Conservation (phyloP, 2,329 filamentous ascomycete species). For the Xylaria sp. region DNA sequence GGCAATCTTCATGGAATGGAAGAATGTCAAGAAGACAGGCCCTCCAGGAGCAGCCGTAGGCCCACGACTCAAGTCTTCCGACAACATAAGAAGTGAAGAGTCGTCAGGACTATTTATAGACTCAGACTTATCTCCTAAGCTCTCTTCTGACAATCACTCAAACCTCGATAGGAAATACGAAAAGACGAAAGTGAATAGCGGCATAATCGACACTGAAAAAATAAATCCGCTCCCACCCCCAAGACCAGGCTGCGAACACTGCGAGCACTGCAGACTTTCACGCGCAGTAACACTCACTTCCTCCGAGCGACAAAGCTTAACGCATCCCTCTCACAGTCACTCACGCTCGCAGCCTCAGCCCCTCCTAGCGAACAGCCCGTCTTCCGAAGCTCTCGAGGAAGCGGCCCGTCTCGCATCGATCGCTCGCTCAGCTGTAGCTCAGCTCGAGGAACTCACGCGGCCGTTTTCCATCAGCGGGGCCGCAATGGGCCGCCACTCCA, state of each 20-base stretch:
- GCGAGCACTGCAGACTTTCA: slow-evolving; percentile 42
- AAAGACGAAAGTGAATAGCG: slow-evolving; percentile 13
- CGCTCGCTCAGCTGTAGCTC: slow-evolving; percentile 39
- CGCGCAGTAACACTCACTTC: slow-evolving; percentile 26
- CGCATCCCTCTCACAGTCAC: background rate
- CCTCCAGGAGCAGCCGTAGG: slow-evolving; percentile 23
- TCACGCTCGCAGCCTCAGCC: slow-evolving; percentile 7
- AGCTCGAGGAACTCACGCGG: slow-evolving; percentile 41
- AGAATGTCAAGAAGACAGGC: slow-evolving; percentile 62
- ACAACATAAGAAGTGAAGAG: slow-evolving; percentile 19
- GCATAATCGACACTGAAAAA: slow-evolving; percentile 11
- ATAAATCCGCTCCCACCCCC: background rate
- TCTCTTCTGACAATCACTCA: slow-evolving; percentile 18
- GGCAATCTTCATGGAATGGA: slow-evolving; percentile 67
- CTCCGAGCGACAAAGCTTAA: slow-evolving; percentile 25
- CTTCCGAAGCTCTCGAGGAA: slow-evolving; percentile 37
- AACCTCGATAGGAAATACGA: slow-evolving; percentile 26
- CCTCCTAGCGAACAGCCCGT: slow-evolving; percentile 15
- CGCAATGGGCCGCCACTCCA: slow-evolving; percentile 12
- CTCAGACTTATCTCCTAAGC: slow-evolving; percentile 19
- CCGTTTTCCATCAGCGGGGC: slow-evolving; percentile 24
- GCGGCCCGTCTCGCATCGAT: slow-evolving; percentile 39
- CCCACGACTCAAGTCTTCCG: slow-evolving; percentile 1
- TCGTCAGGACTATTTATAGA: slow-evolving; percentile 17
- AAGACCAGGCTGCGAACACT: slow-evolving; percentile 38